Evolutionary conservation across 1,139 yeast species (phyloP).

Genomic region (Candida sp.): DNA sequence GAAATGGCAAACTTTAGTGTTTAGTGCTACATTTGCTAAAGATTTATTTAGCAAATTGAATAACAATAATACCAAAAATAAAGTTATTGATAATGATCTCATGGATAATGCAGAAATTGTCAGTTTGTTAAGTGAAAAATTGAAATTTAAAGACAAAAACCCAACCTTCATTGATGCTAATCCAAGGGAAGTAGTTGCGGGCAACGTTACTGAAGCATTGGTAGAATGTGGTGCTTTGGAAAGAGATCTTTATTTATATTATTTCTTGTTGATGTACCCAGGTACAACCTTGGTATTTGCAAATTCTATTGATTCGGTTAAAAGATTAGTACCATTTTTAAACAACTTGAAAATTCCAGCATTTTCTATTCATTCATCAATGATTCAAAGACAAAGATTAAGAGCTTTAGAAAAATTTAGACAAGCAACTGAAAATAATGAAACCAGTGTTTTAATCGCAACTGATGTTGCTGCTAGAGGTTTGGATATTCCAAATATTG

Average conservation of each 20-base stretch:
- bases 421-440: slow-evolving; percentile 45
- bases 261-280: slow-evolving; percentile 81
- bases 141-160: slow-evolving; percentile 54
- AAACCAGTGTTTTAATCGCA: slow-evolving; percentile 76
- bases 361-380: slow-evolving; percentile 85
- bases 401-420: slow-evolving; percentile 76
- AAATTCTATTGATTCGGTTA: slow-evolving; percentile 91
- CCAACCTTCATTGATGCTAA: slow-evolving; percentile 80
- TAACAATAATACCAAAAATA: slow-evolving; percentile 28
- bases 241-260: slow-evolving; percentile 86
- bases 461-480: slow-evolving; percentile 99
- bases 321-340: slow-evolving; percentile 75
- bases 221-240: slow-evolving; percentile 91
- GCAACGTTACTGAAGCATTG: slow-evolving; percentile 76
- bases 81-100: slow-evolving; percentile 31
- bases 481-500: slow-evolving; percentile 84
- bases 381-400: slow-evolving; percentile 93
- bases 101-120: slow-evolving; percentile 53
- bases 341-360: slow-evolving; percentile 69
- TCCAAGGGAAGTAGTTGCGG: slow-evolving; percentile 79
- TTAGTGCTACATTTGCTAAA: slow-evolving; percentile 90
- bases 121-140: slow-evolving; percentile 51
- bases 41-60: slow-evolving; percentile 77
- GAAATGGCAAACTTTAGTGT: slow-evolving; percentile 88
- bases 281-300: slow-evolving; percentile 92